Base-by-base conservation (phyloP, 169 alveolate genomes). In the Cyclospora cayetanensis region DNA sequence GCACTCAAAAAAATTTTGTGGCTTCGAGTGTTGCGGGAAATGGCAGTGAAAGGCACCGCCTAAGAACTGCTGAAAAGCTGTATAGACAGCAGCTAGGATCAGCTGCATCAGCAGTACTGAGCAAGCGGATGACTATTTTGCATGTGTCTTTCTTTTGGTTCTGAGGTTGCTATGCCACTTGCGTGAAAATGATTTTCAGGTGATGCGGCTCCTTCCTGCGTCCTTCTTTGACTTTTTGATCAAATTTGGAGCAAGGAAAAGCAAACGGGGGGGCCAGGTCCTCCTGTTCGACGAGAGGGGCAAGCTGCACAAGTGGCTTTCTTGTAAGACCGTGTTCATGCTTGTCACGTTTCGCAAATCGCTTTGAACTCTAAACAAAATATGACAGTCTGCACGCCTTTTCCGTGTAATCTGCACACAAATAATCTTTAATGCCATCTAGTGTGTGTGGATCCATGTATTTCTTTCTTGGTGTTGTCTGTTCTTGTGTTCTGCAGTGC, bases 191-290 rank as follows among this genome's bases (percentile, higher is more conserved):
- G n/a, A n/a, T 34, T 12, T 1, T 50, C 46, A 70, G 83, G 31
- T 70, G 22, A 70, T 70, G 83, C 50, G 27, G 7, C n/a, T 70
- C 55, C 83, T 70, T 4, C 83, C 83, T 9, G 37, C 55, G 31
- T 70, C 83, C 83, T 70, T 70, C 53, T 70, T 70, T 27, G 53
- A 70, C 46, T 12, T 35, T 9, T 27, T 70, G 53, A 70, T 70
- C 29, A 35, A 35, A 70, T 29, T 70, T 25, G 27, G 83, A 3
- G 50, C 83, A 7, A 70, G 27, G 27, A 70, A 53, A 70, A 70
- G 53, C 29, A 70, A 35, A 29, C 31, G 83, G 27, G 83, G 83
- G 9, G 83, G 83, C 4, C 83, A 70, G 53, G 83, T 70, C 12
- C 29, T 70, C 15, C 27, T 70, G 35, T 70, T 70, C 53, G 83